phyloP scores from a whole-genome alignment of 768 basidiomycete genomes.

The Termitomyces sp. region DNA sequence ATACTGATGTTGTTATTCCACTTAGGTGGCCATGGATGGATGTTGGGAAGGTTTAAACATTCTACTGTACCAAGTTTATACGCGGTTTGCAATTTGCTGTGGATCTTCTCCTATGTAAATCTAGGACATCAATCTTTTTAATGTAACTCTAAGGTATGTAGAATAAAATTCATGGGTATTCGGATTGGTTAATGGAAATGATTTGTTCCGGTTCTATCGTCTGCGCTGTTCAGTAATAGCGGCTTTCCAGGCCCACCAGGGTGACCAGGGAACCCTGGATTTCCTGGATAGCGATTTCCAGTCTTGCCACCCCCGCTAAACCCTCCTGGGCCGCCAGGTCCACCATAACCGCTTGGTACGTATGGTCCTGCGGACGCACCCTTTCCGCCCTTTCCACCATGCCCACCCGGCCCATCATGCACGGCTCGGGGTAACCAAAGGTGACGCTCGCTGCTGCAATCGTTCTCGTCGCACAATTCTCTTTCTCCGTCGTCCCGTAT shows the following conservation, averaged over 20 bases:
- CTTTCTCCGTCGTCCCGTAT: neutral
- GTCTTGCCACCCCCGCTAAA: slow-evolving; percentile 2
- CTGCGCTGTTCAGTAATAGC: neutral
- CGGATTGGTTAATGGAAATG: neutral
- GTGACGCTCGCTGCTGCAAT: neutral
- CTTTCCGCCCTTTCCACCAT: slow-evolving; percentile 10
- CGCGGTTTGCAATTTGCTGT: neutral
- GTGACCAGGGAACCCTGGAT: slow-evolving; percentile 11
- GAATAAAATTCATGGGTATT: neutral
- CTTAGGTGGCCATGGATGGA: slow-evolving; percentile 12
- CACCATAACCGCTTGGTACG: slow-evolving; percentile 8
- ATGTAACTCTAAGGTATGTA: neutral
- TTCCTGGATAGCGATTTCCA: slow-evolving; percentile 8
- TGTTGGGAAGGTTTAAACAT: slow-evolving; percentile 1
- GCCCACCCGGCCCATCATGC: slow-evolving; percentile 5
- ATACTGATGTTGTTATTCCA: neutral
- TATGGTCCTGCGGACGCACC: slow-evolving; percentile 3
- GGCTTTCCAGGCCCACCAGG: slow-evolving; percentile 10
- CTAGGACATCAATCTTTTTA: neutral
- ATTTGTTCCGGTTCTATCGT: neutral
- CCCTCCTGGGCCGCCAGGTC: slow-evolving; percentile 12
- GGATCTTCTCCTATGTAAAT: neutral
- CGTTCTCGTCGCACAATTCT: neutral
- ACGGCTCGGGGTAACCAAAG: slow-evolving; percentile 1
- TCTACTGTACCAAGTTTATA: neutral